phyloP scores from a whole-genome alignment of 345 rosid genomes.

The Moringa oleifera region DNA sequence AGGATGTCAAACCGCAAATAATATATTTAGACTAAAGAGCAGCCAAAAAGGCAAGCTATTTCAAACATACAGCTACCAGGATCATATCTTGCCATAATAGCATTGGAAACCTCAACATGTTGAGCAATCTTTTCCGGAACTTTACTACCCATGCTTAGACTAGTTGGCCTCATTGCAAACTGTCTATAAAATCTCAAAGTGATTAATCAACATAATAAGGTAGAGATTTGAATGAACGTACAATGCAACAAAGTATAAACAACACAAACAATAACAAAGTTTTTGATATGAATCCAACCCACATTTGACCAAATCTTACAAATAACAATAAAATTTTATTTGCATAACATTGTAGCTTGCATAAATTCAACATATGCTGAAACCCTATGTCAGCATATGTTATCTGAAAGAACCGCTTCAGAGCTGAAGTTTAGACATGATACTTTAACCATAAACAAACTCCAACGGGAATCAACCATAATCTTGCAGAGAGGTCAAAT shows the following conservation, averaged over 20 bases:
- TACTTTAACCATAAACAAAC: no score
- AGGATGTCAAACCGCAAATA: no score
- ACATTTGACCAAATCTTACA: slow-evolving; percentile 2
- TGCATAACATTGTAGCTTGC: no score
- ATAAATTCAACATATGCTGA: no score
- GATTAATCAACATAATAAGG: no score
- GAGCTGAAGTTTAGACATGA: no score
- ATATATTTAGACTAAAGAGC: background rate
- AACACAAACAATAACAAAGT: background rate
- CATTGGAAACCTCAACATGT: background rate
- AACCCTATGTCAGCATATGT: no score
- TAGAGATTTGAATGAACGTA: background rate
- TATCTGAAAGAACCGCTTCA: no score
- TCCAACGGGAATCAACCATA: no score
- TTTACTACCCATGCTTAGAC: background rate
- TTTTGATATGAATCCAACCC: background rate
- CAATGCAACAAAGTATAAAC: background rate
- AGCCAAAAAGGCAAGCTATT: background rate
- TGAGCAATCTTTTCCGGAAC: background rate
- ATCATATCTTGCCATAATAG: background rate
- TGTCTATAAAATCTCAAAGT: slow-evolving; percentile 1
- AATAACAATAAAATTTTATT: background rate
- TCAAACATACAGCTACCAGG: slow-evolving; percentile 2
- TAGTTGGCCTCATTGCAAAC: background rate
- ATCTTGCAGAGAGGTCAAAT: no score